These are phyloP conservation scores for Leptodontidium sp. DNA, from an alignment of 2,329 filamentous ascomycete species.

Conservation along the genomic window DNA sequence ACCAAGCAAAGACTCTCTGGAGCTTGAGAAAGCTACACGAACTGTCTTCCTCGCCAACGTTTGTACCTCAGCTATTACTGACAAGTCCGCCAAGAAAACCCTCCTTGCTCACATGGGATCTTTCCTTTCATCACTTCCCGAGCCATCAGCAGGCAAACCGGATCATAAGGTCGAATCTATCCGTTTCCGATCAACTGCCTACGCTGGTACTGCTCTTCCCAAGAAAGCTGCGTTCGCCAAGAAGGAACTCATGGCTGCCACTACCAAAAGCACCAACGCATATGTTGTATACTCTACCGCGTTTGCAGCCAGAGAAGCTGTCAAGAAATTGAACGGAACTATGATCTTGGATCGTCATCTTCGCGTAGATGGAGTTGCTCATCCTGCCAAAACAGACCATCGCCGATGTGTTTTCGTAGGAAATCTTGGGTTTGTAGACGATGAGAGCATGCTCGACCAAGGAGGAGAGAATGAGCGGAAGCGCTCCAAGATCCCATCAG, in stretches of 20 bases:
- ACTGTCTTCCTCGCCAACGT: constrained; percentile 96
- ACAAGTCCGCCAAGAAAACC: constrained; percentile 80
- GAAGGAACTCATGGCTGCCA: constrained; percentile 88
- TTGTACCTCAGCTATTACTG: constrained; percentile 81
- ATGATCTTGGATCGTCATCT: constrained; percentile 87
- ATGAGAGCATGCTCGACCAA: constrained; percentile 76
- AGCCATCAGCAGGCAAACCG: constrained; percentile 53
- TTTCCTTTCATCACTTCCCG: constrained; percentile 65
- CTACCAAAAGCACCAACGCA: constrained; percentile 91
- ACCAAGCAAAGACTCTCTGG: constrained; percentile 62
- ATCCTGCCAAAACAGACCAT: constrained; percentile 83
- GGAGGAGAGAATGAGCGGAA: constrained; percentile 76
- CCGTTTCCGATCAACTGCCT: constrained; percentile 93
- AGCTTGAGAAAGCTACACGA: constrained; percentile 84
- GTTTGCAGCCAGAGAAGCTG: constrained; percentile 78
- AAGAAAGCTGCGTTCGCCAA: constrained; percentile 96
- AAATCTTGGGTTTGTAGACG: constrained; percentile 94
- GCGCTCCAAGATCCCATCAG: constrained; percentile 77
- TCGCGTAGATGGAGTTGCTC: constrained; percentile 88
- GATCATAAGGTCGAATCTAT: constrained; percentile 85
- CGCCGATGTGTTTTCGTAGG: constrained; percentile 95
- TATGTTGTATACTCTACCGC: constrained; percentile 88
- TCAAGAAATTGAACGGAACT: constrained; percentile 81
- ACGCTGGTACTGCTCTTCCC: constrained; percentile 77
- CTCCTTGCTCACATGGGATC: constrained; percentile 81